Evolutionary conservation across 2,329 filamentous ascomycete genomes (phyloP).

Genomic region (Tolypocladium paradoxum): DNA sequence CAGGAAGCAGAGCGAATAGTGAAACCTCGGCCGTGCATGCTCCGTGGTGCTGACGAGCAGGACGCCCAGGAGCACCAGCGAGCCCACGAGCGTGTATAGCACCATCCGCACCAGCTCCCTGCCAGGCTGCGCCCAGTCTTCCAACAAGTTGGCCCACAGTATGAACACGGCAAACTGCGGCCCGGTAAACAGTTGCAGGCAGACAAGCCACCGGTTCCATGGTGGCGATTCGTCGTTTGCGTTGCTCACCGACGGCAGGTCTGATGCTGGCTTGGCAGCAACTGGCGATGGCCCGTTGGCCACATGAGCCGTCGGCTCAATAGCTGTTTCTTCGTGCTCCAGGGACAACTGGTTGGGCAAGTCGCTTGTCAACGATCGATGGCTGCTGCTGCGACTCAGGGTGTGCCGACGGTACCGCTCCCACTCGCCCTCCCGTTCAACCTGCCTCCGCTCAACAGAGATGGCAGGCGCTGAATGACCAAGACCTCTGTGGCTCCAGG

Average conservation of each 20-base stretch:
- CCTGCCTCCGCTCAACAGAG: conserved; percentile 20
- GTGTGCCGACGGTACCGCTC: conserved; percentile 44
- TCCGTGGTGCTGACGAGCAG: conserved; percentile 61
- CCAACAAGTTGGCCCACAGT: conserved; percentile 56
- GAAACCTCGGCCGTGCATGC: conserved; percentile 57
- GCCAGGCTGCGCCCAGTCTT: conserved; percentile 44
- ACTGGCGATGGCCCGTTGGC: background rate
- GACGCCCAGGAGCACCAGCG: conserved; percentile 53
- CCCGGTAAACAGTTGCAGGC: conserved; percentile 75
- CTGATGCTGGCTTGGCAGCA: conserved; percentile 20
- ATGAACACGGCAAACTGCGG: conserved; percentile 74
- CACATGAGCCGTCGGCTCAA: conserved; percentile 1
- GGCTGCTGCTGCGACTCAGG: conserved; percentile 15
- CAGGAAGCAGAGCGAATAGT: conserved; percentile 72
- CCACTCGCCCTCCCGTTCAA: conserved; percentile 44
- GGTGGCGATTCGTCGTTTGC: conserved; percentile 34
- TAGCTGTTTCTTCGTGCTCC: conserved; percentile 11
- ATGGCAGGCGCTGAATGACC: conserved; percentile 23
- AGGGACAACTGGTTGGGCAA: conserved; percentile 9
- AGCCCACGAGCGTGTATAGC: conserved; percentile 56
- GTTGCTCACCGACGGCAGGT: conserved; percentile 19
- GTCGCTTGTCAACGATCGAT: conserved; percentile 1
- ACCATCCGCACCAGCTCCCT: conserved; percentile 44
- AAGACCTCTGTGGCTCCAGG: conserved; percentile 13
- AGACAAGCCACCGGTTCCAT: conserved; percentile 89